A percentile compares a stretch with the other conserved stretches of the same genome.
These are phyloP conservation scores for Nepenthes mirabilis DNA, from an alignment of 148 eudicot species.

Conservation along the genomic window DNA sequence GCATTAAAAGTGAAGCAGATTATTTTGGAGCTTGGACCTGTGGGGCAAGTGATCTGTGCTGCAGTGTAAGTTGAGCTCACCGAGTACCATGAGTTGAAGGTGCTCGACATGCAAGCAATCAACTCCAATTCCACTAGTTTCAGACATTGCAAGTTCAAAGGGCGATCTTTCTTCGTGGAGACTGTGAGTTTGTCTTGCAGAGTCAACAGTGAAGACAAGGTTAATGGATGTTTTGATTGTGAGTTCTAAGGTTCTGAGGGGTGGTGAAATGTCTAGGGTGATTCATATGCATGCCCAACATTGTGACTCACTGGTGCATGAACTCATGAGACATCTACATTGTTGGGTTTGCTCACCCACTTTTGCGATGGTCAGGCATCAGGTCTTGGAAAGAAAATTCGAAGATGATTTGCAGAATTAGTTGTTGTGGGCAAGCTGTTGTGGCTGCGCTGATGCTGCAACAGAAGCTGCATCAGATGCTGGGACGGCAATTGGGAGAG, in stretches of 20 bases:
- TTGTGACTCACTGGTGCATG: constrained; percentile 84
- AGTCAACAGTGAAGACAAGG: constrained; percentile 87
- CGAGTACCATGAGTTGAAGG: constrained; percentile 76
- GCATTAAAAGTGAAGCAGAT: too few relatives aligned
- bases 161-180: constrained; percentile 78
- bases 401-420: constrained; percentile 87
- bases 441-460: constrained; percentile 91
- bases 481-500: constrained; percentile 58
- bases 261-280: constrained; percentile 95
- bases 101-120: constrained; percentile 78
- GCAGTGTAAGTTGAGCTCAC: constrained; percentile 90
- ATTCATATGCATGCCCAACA: constrained; percentile 96
- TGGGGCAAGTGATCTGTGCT: constrained; percentile 92
- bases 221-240: constrained; percentile 89
- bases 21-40: constrained; percentile 57
- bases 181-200: constrained; percentile 80
- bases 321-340: constrained; percentile 71
- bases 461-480: constrained; percentile 85
- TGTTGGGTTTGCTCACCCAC: constrained; percentile 84
- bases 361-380: constrained; percentile 96
- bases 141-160: constrained; percentile 45
- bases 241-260: constrained; percentile 70
- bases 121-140: constrained; percentile 70
- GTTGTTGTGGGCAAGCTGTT: constrained; percentile 69
- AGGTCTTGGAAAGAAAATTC: constrained; percentile 96